Evolutionary conservation across 352 stramenopile species (phyloP).

Genomic region (Pythium angustatum): DNA sequence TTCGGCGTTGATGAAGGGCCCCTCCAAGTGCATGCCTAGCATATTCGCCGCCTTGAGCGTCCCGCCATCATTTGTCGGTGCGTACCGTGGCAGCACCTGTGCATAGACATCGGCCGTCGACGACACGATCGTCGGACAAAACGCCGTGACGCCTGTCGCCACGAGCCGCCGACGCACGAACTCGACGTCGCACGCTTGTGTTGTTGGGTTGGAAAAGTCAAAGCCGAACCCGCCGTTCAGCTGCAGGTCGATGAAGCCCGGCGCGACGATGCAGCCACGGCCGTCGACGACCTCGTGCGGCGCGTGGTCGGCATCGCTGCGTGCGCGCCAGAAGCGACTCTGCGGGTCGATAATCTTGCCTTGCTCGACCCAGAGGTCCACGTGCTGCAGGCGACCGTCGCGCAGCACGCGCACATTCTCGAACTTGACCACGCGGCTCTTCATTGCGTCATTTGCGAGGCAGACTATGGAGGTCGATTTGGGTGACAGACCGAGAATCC

Average conservation of each 20-base stretch:
- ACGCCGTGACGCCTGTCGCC: slow-evolving; percentile 74
- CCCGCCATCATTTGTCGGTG: slow-evolving; percentile 36
- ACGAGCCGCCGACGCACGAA: slow-evolving; percentile 55
- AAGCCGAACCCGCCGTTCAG: slow-evolving; percentile 88
- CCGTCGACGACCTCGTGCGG: slow-evolving; percentile 65
- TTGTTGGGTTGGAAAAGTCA: slow-evolving; percentile 78
- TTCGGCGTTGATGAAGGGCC: slow-evolving; percentile 84
- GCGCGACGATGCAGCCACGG: slow-evolving; percentile 61
- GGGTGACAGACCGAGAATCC: background rate
- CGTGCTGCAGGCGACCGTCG: slow-evolving; percentile 37
- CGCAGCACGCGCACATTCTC: slow-evolving; percentile 65
- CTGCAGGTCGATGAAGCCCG: slow-evolving; percentile 91
- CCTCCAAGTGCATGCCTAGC: slow-evolving; percentile 88
- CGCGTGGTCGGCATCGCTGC: slow-evolving; percentile 38
- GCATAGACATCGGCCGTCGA: slow-evolving; percentile 62
- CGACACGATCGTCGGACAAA: slow-evolving; percentile 91
- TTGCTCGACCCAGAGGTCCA: slow-evolving; percentile 51
- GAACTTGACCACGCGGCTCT: slow-evolving; percentile 42
- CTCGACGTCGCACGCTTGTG: slow-evolving; percentile 44
- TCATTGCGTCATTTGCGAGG: too few relatives aligned
- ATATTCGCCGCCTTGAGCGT: slow-evolving; percentile 56
- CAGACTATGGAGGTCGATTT: too few relatives aligned
- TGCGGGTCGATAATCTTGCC: slow-evolving; percentile 59
- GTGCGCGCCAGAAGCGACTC: slow-evolving; percentile 47
- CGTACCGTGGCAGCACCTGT: slow-evolving; percentile 51